A percentile compares a stretch with the other conserved stretches of the same genome.
Evolutionary conservation across 306 rosid species (phyloP).

Genomic region (Prunus kanzakura): DNA sequence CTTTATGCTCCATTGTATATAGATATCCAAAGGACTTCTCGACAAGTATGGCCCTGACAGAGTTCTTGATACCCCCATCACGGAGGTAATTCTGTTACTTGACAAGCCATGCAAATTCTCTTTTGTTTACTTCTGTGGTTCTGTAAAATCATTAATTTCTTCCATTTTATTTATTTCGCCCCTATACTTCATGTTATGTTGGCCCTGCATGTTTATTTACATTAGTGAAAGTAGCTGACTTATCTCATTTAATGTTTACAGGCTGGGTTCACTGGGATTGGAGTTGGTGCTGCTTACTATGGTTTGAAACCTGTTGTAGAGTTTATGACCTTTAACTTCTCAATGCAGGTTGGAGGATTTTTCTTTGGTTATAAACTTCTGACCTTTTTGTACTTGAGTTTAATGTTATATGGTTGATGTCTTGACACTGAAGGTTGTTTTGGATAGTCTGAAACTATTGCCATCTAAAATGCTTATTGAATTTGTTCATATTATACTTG

Average conservation of each 20-base stretch:
- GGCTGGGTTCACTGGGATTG: slow-evolving; percentile 99
- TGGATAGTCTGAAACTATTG: not conserved
- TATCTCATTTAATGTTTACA: slow-evolving; percentile 35
- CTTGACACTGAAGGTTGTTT: not conserved
- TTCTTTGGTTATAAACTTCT: not conserved
- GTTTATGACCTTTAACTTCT: slow-evolving; percentile 99
- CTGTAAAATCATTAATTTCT: not conserved
- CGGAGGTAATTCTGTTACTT: slow-evolving; percentile 64
- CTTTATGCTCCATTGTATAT: not conserved
- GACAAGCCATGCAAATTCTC: slow-evolving; percentile 2
- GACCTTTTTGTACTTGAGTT: not conserved
- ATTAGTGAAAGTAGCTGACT: slow-evolving; percentile 14
- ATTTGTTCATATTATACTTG: not conserved
- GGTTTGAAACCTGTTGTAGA: slow-evolving; percentile 90
- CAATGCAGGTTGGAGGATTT: slow-evolving; percentile 80
- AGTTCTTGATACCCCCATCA: slow-evolving; percentile 97
- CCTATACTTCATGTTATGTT: not conserved
- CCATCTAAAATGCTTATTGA: not conserved
- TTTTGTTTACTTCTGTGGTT: slow-evolving; percentile 12
- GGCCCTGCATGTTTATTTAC: not conserved
- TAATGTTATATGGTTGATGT: not conserved
- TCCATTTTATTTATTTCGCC: not conserved
- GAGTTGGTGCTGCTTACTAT: slow-evolving; percentile 98
- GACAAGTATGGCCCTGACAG: slow-evolving; percentile 99
- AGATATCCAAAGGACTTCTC: slow-evolving; percentile 89